Percentiles rank a stretch among this genome's conserved stretches.
These are phyloP conservation scores for Oidium heveae DNA, from an alignment of 2,329 filamentous ascomycete genomes.

Conservation along the genomic window DNA sequence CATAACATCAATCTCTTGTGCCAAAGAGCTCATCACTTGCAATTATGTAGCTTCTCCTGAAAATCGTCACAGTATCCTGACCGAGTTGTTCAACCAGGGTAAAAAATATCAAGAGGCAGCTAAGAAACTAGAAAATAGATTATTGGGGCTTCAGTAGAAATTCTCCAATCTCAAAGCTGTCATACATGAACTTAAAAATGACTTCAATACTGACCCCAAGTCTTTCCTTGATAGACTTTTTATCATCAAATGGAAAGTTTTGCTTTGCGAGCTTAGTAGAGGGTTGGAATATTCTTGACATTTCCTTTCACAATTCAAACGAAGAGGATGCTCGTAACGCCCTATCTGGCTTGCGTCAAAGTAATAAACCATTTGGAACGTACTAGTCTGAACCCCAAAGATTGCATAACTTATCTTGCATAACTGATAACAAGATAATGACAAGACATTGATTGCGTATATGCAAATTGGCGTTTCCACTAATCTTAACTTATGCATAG, in stretches of 20 bases:
- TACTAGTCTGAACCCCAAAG: background rate
- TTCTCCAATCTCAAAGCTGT: too few species aligned
- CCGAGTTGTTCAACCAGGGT: too few species aligned
- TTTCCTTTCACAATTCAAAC: background rate
- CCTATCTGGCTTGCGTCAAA: background rate
- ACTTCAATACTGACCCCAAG: background rate
- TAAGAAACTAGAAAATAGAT: too few species aligned
- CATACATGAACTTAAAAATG: background rate
- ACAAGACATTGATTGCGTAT: background rate
- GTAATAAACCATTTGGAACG: background rate
- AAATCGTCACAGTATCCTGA: too few species aligned
- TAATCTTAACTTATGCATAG: too few species aligned
- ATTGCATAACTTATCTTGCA: background rate
- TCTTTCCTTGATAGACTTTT: background rate
- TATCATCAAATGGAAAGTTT: background rate
- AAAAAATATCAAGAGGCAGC: too few species aligned
- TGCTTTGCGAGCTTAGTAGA: background rate
- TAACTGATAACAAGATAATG: background rate
- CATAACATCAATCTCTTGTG: too few species aligned
- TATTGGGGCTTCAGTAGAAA: background rate
- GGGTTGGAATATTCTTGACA: background rate
- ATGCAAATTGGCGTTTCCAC: background rate
- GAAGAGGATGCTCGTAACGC: background rate
- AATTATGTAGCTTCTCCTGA: too few species aligned
- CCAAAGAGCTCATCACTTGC: too few species aligned